Conservation (phyloP, 169 alveolate species). For the Cytauxzoon felis region DNA sequence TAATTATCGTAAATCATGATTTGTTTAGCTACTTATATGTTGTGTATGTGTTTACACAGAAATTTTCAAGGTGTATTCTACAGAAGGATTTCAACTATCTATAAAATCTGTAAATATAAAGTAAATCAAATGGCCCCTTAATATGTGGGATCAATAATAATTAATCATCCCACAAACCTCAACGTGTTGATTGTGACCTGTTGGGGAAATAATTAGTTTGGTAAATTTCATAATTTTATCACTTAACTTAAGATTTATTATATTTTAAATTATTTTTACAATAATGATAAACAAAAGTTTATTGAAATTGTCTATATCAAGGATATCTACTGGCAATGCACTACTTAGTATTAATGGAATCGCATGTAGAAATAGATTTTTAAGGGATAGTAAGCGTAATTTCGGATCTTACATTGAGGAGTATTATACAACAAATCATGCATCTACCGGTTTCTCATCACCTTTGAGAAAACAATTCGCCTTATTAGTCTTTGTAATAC, state of each 20-base stretch:
- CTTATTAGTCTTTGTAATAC: conserved; percentile 33
- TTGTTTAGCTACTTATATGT: no score
- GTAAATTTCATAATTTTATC: no score
- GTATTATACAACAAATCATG: conserved; percentile 59
- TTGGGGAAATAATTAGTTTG: no score
- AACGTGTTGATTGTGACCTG: no score
- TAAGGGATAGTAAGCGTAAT: neutral
- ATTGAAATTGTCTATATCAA: neutral
- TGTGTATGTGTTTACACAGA: no score
- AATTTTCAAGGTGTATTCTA: no score
- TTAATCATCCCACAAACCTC: no score
- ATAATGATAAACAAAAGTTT: neutral
- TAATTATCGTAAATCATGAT: no score
- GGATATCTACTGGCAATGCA: neutral
- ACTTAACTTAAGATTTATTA: neutral
- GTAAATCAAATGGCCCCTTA: no score
- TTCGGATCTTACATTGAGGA: conserved; percentile 59
- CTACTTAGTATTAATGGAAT: neutral
- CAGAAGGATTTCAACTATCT: no score
- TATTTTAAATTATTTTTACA: neutral
- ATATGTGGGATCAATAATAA: no score
- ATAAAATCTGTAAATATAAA: no score
- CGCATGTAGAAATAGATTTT: neutral
- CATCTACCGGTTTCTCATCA: conserved; percentile 60
- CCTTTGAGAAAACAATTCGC: conserved; percentile 49